These are phyloP conservation scores for Paramecium sexaurelia DNA, from an alignment of 73 alveolate genomes.

Conservation along the genomic window DNA sequence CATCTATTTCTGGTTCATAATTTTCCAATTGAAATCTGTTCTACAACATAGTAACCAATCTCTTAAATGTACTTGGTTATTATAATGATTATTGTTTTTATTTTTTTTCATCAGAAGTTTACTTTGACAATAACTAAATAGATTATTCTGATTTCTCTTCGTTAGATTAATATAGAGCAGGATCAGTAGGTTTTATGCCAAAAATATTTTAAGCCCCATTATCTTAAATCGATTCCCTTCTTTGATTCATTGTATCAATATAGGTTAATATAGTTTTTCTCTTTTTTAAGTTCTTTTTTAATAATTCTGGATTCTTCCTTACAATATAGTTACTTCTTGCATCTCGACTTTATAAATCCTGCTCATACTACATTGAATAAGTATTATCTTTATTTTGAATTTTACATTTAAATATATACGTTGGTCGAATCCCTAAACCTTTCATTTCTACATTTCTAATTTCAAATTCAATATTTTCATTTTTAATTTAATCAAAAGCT, in stretches of 20 bases:
- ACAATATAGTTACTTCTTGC: conserved; percentile 17
- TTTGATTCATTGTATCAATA: neutral
- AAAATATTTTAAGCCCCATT: neutral
- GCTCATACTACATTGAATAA: neutral
- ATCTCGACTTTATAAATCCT: neutral
- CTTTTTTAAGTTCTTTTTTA: neutral
- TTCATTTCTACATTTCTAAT: conserved; percentile 39
- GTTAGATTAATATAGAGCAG: neutral
- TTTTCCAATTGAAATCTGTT: conserved; percentile 5
- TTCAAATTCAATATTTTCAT: conserved; percentile 15
- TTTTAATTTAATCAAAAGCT: conserved; percentile 55
- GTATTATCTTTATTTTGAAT: neutral
- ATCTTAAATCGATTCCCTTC: neutral
- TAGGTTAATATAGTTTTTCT: neutral
- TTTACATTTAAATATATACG: conserved; percentile 18
- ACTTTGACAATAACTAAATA: neutral
- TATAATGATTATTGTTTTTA: neutral
- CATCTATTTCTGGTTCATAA: conserved; percentile 31
- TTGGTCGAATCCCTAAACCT: conserved; percentile 8
- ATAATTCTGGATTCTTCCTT: neutral
- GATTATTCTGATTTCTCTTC: neutral
- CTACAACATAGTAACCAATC: neutral
- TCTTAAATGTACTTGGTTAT: neutral
- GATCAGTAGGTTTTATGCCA: conserved; percentile 8
- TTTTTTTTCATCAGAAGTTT: neutral